Evolutionary conservation across 805 yeast species (phyloP).

Genomic region (Ogataea henricii): DNA sequence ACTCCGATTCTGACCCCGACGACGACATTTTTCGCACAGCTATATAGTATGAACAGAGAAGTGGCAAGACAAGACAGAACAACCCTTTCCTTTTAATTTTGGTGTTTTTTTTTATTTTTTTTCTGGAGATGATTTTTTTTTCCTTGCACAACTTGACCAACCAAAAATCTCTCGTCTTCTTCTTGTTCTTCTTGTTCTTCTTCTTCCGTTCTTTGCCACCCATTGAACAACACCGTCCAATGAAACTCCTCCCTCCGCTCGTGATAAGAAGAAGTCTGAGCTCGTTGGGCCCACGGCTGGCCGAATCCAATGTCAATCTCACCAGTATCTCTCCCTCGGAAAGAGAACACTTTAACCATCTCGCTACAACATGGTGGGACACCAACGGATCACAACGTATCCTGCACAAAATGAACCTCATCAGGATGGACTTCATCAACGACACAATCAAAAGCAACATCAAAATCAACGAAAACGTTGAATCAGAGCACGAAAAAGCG

Average conservation of each 20-base stretch:
- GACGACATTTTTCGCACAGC: no score
- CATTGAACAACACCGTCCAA: background rate
- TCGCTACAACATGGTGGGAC: slow-evolving; percentile 99
- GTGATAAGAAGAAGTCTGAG: background rate
- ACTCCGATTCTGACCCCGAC: slow-evolving; percentile 19
- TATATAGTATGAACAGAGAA: no score
- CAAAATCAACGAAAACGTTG: slow-evolving; percentile 42
- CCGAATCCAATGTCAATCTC: slow-evolving; percentile 3
- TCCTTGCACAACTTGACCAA: background rate
- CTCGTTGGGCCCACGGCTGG: background rate
- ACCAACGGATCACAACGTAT: slow-evolving; percentile 89
- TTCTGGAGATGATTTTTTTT: no score
- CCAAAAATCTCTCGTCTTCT: no score
- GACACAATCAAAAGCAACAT: slow-evolving; percentile 52
- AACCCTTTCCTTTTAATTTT: no score
- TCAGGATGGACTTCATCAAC: slow-evolving; percentile 84
- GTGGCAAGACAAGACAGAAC: no score
- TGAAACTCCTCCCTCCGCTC: background rate
- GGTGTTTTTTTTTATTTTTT: no score
- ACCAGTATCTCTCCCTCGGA: slow-evolving; percentile 60
- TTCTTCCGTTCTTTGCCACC: no score
- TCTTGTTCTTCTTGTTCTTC: no score
- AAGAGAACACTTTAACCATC: slow-evolving; percentile 74
- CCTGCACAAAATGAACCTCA: slow-evolving; percentile 89
- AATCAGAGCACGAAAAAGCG: slow-evolving; percentile 44